Evolutionary conservation across 2,329 filamentous ascomycete species (phyloP).

Genomic region (Claviceps maximensis): DNA sequence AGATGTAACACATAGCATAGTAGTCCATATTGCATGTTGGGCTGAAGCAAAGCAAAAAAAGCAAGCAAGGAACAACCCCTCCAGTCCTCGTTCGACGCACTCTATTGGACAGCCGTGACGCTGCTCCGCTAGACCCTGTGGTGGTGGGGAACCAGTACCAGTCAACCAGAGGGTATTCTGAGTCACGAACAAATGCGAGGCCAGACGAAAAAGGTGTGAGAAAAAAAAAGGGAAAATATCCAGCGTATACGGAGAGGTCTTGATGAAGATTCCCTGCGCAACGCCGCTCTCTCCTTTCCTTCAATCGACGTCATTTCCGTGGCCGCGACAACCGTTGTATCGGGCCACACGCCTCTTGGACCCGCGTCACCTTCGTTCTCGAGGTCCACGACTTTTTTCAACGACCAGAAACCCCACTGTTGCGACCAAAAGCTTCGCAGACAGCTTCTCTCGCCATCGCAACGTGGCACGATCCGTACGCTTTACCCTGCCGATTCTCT

Average conservation of each 20-base stretch:
- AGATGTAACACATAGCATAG: too few relatives aligned
- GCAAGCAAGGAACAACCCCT: not conserved
- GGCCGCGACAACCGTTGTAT: slow-evolving; percentile 1
- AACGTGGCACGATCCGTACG: not conserved
- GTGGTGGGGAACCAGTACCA: slow-evolving; percentile 5
- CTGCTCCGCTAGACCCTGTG: slow-evolving; percentile 2
- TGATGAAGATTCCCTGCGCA: slow-evolving; percentile 2
- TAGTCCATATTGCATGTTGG: too few relatives aligned
- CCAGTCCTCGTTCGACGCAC: not conserved
- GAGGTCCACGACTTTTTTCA: slow-evolving; percentile 1
- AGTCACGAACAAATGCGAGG: slow-evolving; percentile 3
- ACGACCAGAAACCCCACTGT: not conserved
- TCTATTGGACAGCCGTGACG: not conserved
- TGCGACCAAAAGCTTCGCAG: not conserved
- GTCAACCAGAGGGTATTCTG: slow-evolving; percentile 2
- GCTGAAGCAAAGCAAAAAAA: not conserved
- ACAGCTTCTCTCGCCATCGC: not conserved
- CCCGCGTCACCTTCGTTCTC: not conserved
- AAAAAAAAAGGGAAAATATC: not conserved
- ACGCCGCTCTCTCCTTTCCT: not conserved
- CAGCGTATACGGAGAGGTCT: not conserved
- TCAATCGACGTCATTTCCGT: not conserved
- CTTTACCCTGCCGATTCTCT: not conserved
- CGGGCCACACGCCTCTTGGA: slow-evolving; percentile 3
- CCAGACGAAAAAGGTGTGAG: not conserved